Evolutionary conservation across 73 alveolate species (phyloP).

Genomic region (Halteria grandinella): DNA sequence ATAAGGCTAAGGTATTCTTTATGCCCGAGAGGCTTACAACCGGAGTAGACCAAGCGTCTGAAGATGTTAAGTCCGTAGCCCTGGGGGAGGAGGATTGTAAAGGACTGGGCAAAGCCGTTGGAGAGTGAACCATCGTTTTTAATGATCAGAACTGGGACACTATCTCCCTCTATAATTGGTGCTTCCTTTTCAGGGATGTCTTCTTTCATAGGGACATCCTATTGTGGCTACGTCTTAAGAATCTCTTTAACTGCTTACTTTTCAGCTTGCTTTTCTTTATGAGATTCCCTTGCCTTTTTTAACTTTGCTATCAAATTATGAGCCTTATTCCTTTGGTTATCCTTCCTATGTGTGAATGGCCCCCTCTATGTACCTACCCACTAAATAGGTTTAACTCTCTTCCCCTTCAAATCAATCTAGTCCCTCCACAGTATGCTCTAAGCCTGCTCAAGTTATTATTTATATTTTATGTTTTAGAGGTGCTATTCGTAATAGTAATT

Average conservation of each 20-base stretch:
- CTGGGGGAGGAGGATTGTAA: background rate
- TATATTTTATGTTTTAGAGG: background rate
- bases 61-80: conserved; percentile 39
- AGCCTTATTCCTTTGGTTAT: background rate
- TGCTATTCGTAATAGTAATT: conserved; percentile 3
- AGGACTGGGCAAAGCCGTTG: conserved; percentile 23
- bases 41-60: conserved; percentile 61
- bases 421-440: background rate
- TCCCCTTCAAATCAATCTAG: background rate
- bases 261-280: background rate
- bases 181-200: background rate
- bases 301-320: background rate
- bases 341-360: conserved; percentile 62
- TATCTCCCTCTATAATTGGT: background rate
- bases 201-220: background rate
- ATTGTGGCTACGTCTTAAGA: background rate
- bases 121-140: background rate
- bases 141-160: background rate
- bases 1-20: conserved; percentile 35
- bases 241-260: background rate
- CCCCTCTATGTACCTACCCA: conserved; percentile 49
- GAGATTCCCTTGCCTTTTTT: conserved; percentile 1
- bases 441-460: background rate
- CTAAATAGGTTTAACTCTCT: background rate
- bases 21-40: conserved; percentile 51